A percentile compares a stretch with the other conserved stretches of the same genome.
Evolutionary conservation across 2,329 filamentous ascomycete species (phyloP).

Genomic region (Ophiostoma montium): DNA sequence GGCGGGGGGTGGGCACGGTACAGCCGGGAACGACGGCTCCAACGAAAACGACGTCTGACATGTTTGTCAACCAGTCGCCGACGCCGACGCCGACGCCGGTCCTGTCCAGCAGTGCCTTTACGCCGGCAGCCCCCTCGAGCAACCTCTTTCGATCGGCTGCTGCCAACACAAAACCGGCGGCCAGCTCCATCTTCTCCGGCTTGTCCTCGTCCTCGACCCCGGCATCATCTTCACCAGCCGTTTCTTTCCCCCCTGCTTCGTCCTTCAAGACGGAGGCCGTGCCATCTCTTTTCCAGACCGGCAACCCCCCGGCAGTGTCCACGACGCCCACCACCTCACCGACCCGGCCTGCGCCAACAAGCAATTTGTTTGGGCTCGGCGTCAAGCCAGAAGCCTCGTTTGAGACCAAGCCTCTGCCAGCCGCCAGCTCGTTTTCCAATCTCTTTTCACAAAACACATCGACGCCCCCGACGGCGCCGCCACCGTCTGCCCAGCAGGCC

Average conservation of each 20-base stretch:
- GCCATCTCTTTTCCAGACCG: neutral
- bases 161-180: neutral
- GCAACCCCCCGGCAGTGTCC: neutral
- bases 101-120: neutral
- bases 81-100: neutral
- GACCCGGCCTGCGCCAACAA: neutral
- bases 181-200: neutral
- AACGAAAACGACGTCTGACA: no score
- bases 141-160: neutral
- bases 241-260: neutral
- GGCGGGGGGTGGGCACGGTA: no score
- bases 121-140: neutral
- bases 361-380: neutral
- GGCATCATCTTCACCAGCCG: neutral
- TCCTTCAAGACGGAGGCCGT: neutral
- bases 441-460: neutral
- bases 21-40: no score
- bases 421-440: neutral
- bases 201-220: neutral
- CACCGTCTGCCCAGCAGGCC: neutral
- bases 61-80: constrained; percentile 11
- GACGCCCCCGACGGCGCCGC: neutral
- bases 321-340: neutral
- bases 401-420: neutral
- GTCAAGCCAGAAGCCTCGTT: neutral